phyloP scores from a whole-genome alignment of 2,329 filamentous ascomycete genomes.

The Phyllosticta capitalensis region DNA sequence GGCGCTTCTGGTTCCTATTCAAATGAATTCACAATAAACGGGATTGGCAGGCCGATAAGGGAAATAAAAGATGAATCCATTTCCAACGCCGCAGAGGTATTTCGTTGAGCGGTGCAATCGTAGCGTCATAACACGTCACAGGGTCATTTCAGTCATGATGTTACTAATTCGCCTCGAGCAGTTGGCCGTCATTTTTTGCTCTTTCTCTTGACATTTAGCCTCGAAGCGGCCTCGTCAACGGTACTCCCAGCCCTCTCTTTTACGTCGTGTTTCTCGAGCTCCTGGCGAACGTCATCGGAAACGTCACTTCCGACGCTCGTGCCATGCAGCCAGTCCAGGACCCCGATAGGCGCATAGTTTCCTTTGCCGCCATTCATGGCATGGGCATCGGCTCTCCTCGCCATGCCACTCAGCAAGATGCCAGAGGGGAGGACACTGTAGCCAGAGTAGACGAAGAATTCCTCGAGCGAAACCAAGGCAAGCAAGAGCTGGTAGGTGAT shows the following conservation, averaged over 20 bases:
- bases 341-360: slow-evolving; percentile 54
- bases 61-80: slow-evolving; percentile 7
- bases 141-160: not conserved
- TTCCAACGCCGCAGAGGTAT: not conserved
- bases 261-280: slow-evolving; percentile 47
- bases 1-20: slow-evolving; percentile 11
- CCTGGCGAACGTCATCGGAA: slow-evolving; percentile 44
- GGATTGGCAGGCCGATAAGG: slow-evolving; percentile 9
- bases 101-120: not conserved
- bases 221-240: slow-evolving; percentile 17
- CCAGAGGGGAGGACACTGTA: slow-evolving; percentile 50
- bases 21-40: slow-evolving; percentile 10
- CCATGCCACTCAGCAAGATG: slow-evolving; percentile 49
- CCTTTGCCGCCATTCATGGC: slow-evolving; percentile 47
- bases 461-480: slow-evolving; percentile 54
- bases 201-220: slow-evolving; percentile 17
- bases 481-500: slow-evolving; percentile 62
- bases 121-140: not conserved
- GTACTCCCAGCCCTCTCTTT: slow-evolving; percentile 31
- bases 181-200: slow-evolving; percentile 17
- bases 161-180: slow-evolving; percentile 14
- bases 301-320: slow-evolving; percentile 47
- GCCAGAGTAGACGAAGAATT: slow-evolving; percentile 57
- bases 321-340: slow-evolving; percentile 35
- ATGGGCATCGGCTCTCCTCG: slow-evolving; percentile 48